phyloP scores from a whole-genome alignment of 1,139 yeast genomes.

The Lipomyces yarrowii region DNA sequence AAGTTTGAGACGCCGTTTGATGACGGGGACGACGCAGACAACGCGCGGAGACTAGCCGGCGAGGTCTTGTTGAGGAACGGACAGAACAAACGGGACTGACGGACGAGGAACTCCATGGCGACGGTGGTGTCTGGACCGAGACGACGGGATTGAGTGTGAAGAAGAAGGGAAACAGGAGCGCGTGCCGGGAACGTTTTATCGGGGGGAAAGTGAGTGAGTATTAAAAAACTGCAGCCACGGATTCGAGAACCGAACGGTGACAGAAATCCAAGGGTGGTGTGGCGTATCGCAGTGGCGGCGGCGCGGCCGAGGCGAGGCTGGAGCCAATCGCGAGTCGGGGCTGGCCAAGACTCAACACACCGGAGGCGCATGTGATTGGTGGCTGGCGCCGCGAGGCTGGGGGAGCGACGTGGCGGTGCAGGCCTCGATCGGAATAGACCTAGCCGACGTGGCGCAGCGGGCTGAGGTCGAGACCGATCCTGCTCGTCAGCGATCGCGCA shows the following conservation, averaged over 20 bases:
- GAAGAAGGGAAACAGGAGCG: not conserved
- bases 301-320: not conserved
- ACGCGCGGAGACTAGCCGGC: constrained; percentile 59
- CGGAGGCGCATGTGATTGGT: not conserved
- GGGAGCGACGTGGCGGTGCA: not conserved
- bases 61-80: constrained; percentile 76
- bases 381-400: not conserved
- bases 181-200: not conserved
- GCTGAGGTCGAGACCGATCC: not conserved
- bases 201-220: not conserved
- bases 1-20: constrained; percentile 47
- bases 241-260: not conserved
- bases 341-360: not conserved
- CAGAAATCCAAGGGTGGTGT: not conserved
- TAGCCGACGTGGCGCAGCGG: not conserved
- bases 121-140: not conserved
- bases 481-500: no score
- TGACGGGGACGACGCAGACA: constrained; percentile 46
- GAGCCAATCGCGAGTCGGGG: not conserved
- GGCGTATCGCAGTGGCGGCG: not conserved
- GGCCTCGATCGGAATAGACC: not conserved
- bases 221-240: no score
- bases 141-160: not conserved
- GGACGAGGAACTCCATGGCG: constrained; percentile 75
- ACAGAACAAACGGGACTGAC: constrained; percentile 77